These are phyloP conservation scores for Ceriops decandra DNA, from an alignment of 345 rosid species.

Conservation along the genomic window DNA sequence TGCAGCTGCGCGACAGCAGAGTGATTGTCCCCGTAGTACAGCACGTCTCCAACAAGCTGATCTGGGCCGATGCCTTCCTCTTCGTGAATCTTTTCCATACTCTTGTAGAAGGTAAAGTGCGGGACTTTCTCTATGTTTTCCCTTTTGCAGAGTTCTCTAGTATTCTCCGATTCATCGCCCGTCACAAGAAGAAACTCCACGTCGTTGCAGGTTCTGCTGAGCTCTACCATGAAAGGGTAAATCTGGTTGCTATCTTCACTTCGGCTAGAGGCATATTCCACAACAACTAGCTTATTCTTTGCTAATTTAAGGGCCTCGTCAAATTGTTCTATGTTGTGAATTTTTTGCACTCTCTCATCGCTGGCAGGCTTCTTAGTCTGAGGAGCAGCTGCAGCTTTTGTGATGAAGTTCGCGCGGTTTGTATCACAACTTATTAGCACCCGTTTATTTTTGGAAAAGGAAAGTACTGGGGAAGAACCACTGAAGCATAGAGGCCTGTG, in stretches of 20 bases:
- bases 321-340: constrained; percentile 69
- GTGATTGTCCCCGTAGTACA: constrained; percentile 93
- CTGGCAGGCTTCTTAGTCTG: constrained; percentile 34
- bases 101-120: constrained; percentile 86
- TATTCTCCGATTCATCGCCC: constrained; percentile 86
- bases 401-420: not conserved
- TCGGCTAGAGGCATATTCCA: constrained; percentile 61
- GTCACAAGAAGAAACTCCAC: constrained; percentile 73
- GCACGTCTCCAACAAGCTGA: constrained; percentile 70
- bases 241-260: constrained; percentile 50
- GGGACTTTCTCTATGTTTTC: constrained; percentile 77
- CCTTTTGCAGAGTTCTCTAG: constrained; percentile 62
- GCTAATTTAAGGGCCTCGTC: constrained; percentile 67
- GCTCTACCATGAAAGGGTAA: constrained; percentile 85
- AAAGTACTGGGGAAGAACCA: constrained; percentile 20
- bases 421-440: constrained; percentile 8
- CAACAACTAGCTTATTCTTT: constrained; percentile 68
- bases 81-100: constrained; percentile 84
- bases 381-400: constrained; percentile 51
- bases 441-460: not conserved
- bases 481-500: constrained; percentile 16
- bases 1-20: constrained; percentile 80
- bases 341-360: constrained; percentile 56
- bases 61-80: constrained; percentile 91
- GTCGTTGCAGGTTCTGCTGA: constrained; percentile 76